Percentiles rank a stretch among this genome's conserved stretches.
These are phyloP conservation scores for Termitomyces sp. DNA, from an alignment of 768 basidiomycete genomes.

Conservation along the genomic window DNA sequence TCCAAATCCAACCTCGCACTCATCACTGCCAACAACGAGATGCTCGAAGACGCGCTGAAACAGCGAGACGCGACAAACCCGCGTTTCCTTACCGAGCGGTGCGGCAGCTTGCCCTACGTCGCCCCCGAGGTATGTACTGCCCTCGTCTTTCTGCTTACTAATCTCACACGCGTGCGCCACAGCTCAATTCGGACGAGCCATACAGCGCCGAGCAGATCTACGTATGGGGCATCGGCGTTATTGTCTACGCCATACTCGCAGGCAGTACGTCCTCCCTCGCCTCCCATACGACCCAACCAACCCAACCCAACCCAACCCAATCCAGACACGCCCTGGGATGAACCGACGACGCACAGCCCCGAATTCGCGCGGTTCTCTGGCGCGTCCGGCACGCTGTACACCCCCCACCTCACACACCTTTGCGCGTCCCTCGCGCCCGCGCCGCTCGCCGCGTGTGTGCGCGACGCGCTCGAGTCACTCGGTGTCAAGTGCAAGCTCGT, in stretches of 20 bases:
- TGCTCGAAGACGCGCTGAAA: slow-evolving; percentile 87
- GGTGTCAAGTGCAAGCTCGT: slow-evolving; percentile 45
- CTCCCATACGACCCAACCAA: not conserved
- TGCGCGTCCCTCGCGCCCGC: slow-evolving; percentile 56
- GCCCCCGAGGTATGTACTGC: no score
- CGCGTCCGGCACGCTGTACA: slow-evolving; percentile 63
- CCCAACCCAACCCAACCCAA: not conserved
- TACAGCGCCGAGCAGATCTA: slow-evolving; percentile 94
- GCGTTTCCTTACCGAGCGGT: no score
- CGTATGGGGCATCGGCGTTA: no score
- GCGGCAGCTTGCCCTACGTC: no score
- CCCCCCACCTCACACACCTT: slow-evolving; percentile 75
- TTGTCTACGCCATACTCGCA: no score
- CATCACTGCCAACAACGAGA: slow-evolving; percentile 89
- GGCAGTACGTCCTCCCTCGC: no score
- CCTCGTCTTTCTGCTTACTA: not conserved
- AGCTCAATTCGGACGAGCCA: slow-evolving; percentile 46
- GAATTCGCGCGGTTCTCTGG: no score
- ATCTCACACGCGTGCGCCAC: slow-evolving; percentile 6
- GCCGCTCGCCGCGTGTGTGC: slow-evolving; percentile 46
- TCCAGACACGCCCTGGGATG: no score
- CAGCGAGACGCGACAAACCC: slow-evolving; percentile 43
- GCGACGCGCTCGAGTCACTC: slow-evolving; percentile 42
- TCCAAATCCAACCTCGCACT: slow-evolving; percentile 86
- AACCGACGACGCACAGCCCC: slow-evolving; percentile 77